phyloP scores from a whole-genome alignment of 1,284 basidiomycete species.

The Ganoderma multipileum region DNA sequence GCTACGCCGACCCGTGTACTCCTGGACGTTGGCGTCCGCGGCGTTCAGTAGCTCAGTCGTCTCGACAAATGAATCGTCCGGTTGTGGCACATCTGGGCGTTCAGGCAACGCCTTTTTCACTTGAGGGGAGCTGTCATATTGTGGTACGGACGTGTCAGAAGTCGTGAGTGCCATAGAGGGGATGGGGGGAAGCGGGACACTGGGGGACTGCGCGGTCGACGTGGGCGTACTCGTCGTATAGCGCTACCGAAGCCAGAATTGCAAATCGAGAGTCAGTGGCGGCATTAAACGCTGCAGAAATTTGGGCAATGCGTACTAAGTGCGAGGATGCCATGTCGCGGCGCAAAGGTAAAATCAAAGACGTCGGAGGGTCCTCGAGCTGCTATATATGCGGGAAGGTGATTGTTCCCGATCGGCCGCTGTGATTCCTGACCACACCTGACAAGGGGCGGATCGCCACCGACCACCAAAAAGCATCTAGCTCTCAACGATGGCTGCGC shows the following conservation, averaged over 20 bases:
- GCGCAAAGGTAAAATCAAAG: background rate
- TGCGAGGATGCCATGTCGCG: background rate
- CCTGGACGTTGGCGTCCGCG: background rate
- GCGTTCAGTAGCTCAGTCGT: constrained; percentile 2
- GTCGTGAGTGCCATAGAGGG: background rate
- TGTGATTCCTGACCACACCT: background rate
- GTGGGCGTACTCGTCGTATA: background rate
- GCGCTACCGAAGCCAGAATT: background rate
- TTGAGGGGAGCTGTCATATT: background rate
- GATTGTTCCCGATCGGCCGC: background rate
- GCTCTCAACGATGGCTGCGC: background rate
- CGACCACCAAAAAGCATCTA: background rate
- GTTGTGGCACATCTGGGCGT: background rate
- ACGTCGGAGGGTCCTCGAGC: background rate
- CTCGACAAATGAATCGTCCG: background rate
- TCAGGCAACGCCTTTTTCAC: background rate
- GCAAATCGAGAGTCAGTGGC: background rate
- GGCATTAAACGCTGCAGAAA: background rate
- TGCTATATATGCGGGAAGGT: background rate
- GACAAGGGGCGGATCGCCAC: background rate
- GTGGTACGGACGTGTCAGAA: background rate
- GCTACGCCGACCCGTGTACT: background rate
- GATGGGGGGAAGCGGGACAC: background rate
- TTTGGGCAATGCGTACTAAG: background rate
- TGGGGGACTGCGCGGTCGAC: background rate